Percentiles rank a stretch among this genome's conserved stretches.
phyloP scores from a whole-genome alignment of 441 rosid genomes.

The Raphanus hybrid region DNA sequence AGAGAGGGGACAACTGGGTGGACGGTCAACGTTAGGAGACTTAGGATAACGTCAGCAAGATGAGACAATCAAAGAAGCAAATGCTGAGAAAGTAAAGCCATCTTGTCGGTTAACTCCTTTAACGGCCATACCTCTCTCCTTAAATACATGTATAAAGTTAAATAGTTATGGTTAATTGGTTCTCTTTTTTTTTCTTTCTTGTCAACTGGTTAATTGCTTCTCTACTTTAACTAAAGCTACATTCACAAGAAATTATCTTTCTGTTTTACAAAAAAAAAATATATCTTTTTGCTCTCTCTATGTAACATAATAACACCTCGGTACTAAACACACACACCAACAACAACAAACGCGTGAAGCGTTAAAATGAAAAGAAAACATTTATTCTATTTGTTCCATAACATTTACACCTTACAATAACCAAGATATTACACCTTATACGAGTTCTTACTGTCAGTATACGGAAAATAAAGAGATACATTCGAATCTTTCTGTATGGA shows the following conservation, averaged over 20 bases:
- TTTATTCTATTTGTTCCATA: neutral
- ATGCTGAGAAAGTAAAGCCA: constrained; percentile 54
- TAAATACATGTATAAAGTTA: neutral
- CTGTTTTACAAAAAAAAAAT: too few species aligned
- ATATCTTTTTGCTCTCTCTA: constrained; percentile 1
- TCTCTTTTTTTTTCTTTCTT: too few species aligned
- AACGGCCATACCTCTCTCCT: neutral
- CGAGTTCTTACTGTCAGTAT: neutral
- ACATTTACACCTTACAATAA: neutral
- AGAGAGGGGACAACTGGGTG: neutral
- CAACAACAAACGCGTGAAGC: neutral
- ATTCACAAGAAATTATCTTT: neutral
- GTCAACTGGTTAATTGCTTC: neutral
- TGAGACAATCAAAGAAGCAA: constrained; percentile 43
- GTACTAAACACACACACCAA: neutral
- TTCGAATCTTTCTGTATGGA: constrained; percentile 6
- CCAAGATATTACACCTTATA: neutral
- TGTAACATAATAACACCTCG: neutral
- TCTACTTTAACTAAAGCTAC: neutral
- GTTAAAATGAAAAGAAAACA: neutral
- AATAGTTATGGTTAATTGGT: neutral
- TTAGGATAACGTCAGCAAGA: constrained; percentile 46
- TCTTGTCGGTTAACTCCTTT: constrained; percentile 47
- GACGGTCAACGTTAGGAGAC: constrained; percentile 43
- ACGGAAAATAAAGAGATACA: neutral